A percentile compares a stretch with the other conserved stretches of the same genome.
Evolutionary conservation across 2,329 filamentous ascomycete genomes (phyloP).

Genomic region (Knufia fluminis): DNA sequence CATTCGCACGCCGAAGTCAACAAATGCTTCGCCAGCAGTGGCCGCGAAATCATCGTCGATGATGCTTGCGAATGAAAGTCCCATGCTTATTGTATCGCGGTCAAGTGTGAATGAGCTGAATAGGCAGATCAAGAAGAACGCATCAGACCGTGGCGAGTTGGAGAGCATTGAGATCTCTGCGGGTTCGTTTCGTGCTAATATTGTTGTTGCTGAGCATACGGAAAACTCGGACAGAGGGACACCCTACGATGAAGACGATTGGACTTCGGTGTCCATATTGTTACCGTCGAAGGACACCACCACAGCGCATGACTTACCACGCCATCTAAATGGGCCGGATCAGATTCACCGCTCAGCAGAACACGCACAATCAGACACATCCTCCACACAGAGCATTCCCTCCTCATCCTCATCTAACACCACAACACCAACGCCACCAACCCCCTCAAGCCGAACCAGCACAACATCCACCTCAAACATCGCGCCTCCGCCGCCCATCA

Average conservation of each 20-base stretch:
- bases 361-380: no score
- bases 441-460: neutral
- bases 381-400: no score
- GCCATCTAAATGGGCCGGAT: no score
- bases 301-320: no score
- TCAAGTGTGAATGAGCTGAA: conserved; percentile 75
- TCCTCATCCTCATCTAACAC: no score
- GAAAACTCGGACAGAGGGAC: conserved; percentile 28
- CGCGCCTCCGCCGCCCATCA: neutral
- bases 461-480: neutral
- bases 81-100: conserved; percentile 74
- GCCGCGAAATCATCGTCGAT: conserved; percentile 44
- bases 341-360: no score
- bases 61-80: conserved; percentile 83
- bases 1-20: conserved; percentile 16
- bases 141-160: conserved; percentile 41
- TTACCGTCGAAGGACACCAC: no score
- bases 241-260: conserved; percentile 72
- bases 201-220: conserved; percentile 54
- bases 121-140: conserved; percentile 52
- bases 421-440: neutral
- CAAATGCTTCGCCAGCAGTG: conserved; percentile 43
- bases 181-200: conserved; percentile 79
- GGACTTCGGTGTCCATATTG: conserved; percentile 61
- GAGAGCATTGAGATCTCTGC: conserved; percentile 48